These are phyloP conservation scores for Candida ponderosae DNA, from an alignment of 805 yeast species.

Conservation along the genomic window DNA sequence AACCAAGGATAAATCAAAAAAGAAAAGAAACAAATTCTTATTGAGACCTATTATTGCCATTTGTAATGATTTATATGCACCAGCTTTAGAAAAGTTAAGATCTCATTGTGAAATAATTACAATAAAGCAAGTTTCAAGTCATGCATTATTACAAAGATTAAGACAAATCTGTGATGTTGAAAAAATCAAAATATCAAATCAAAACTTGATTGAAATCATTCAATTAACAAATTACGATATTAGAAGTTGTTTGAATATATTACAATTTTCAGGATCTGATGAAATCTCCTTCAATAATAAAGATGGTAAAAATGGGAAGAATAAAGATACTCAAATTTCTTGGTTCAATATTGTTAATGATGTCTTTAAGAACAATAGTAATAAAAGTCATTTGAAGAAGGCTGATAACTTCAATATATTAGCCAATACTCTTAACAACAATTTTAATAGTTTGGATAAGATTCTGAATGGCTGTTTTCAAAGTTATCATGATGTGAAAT, in stretches of 20 bases:
- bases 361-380: constrained; percentile 44
- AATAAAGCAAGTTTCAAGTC: constrained; percentile 51
- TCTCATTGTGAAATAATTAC: constrained; percentile 65
- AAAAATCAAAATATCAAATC: constrained; percentile 36
- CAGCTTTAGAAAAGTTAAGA: constrained; percentile 66
- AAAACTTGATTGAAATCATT: constrained; percentile 55
- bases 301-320: constrained; percentile 19
- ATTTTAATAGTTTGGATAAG: constrained; percentile 48
- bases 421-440: constrained; percentile 32
- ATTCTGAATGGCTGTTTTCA: constrained; percentile 69
- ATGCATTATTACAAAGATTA: constrained; percentile 37
- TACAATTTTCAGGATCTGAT: constrained; percentile 48
- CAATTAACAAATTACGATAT: constrained; percentile 74
- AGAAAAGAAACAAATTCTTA: constrained; percentile 35
- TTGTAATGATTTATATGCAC: constrained; percentile 80
- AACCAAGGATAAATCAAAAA: constrained; percentile 19
- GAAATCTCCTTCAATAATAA: background rate
- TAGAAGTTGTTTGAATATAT: constrained; percentile 73
- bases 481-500: constrained; percentile 50
- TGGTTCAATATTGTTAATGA: constrained; percentile 63
- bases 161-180: constrained; percentile 51
- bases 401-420: constrained; percentile 42
- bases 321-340: constrained; percentile 53
- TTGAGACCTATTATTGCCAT: constrained; percentile 85
- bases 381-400: constrained; percentile 34